A percentile compares a stretch with the other conserved stretches of the same genome.
Evolutionary conservation across 768 basidiomycete species (phyloP).

Genomic region (Leccinum imitatum): DNA sequence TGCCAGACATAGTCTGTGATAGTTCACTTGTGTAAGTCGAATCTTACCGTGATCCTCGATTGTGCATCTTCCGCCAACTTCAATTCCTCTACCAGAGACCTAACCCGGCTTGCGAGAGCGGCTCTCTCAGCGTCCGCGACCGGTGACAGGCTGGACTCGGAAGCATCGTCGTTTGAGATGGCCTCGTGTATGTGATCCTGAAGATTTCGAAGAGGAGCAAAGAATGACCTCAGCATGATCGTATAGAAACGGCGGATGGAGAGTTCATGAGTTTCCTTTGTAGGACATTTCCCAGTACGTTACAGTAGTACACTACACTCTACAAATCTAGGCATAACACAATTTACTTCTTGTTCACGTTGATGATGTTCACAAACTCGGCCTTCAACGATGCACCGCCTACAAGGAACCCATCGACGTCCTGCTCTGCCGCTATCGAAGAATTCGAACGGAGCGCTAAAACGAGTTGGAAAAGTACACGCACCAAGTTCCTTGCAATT

Average conservation of each 20-base stretch:
- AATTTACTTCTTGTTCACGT: conserved; percentile 45
- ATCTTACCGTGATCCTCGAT: conserved; percentile 53
- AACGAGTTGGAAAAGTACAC: conserved; percentile 24
- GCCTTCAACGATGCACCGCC: conserved; percentile 98
- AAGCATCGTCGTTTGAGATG: conserved; percentile 29
- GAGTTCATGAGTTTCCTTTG: background rate
- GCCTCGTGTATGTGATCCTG: conserved; percentile 45
- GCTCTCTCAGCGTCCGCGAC: background rate
- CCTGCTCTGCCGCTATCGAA: conserved; percentile 61
- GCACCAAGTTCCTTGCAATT: conserved; percentile 87
- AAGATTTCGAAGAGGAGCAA: conserved; percentile 57
- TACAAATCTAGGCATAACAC: background rate
- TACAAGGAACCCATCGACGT: conserved; percentile 97
- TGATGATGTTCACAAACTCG: conserved; percentile 92
- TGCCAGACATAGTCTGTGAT: conserved; percentile 25
- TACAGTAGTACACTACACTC: background rate
- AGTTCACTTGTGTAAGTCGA: background rate
- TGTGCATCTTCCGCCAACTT: conserved; percentile 52
- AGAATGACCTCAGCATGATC: conserved; percentile 55
- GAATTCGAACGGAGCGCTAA: background rate
- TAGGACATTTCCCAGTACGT: background rate
- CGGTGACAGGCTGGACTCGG: background rate
- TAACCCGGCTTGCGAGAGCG: conserved; percentile 50
- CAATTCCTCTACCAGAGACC: conserved; percentile 65
- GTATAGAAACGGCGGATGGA: background rate